phyloP scores from a whole-genome alignment of 176 grass and related monocot genomes.

The Metroxylon sagu region DNA sequence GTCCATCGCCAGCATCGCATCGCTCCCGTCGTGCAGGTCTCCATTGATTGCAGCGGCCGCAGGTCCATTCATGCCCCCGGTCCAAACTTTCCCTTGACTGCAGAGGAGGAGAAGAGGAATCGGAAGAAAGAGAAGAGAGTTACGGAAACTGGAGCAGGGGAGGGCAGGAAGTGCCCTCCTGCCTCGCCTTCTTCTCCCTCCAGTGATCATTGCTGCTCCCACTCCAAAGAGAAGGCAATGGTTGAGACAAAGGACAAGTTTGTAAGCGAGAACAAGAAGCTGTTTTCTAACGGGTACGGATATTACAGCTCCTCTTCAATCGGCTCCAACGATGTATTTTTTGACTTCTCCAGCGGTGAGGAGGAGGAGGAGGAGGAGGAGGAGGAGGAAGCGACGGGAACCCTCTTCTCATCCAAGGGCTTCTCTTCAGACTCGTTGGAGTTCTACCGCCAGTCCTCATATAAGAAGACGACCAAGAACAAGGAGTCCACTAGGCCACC shows the following conservation, averaged over 20 bases:
- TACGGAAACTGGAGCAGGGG: slow-evolving; percentile 27
- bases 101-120: no score
- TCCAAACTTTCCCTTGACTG: slow-evolving; percentile 10
- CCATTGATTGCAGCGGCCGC: slow-evolving; percentile 57
- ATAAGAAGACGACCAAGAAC: slow-evolving; percentile 15
- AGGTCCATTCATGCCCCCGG: slow-evolving; percentile 45
- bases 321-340: slow-evolving; percentile 29
- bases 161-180: slow-evolving; percentile 59
- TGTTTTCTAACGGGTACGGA: slow-evolving; percentile 25
- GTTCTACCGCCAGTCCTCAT: slow-evolving; percentile 33
- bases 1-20: slow-evolving; percentile 30
- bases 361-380: slow-evolving; percentile 35
- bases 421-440: slow-evolving; percentile 74
- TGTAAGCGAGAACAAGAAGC: slow-evolving; percentile 5
- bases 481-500: slow-evolving; percentile 13
- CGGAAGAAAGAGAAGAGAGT: slow-evolving; percentile 14
- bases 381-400: slow-evolving; percentile 26
- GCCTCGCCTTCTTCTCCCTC: slow-evolving; percentile 35
- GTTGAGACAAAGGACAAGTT: slow-evolving; percentile 1
- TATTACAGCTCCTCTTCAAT: slow-evolving; percentile 39
- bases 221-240: slow-evolving; percentile 11
- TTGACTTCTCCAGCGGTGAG: slow-evolving; percentile 20
- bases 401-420: slow-evolving; percentile 64
- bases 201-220: not conserved
- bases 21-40: slow-evolving; percentile 37